A percentile compares a stretch with the other conserved stretches of the same genome.
phyloP scores from a whole-genome alignment of 768 basidiomycete genomes.

The Hemileccinum rubropunctum region DNA sequence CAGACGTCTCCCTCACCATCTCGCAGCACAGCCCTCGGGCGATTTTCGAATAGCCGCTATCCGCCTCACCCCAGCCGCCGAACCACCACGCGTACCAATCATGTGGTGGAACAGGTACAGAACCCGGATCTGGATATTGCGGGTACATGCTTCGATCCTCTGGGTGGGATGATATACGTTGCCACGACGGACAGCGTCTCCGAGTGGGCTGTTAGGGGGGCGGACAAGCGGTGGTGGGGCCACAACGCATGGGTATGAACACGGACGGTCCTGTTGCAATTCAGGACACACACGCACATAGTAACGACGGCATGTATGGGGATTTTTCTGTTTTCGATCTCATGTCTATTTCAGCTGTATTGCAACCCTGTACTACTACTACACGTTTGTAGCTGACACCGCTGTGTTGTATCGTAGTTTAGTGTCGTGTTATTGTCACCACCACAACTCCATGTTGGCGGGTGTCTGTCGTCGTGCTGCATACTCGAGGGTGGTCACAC shows the following conservation, averaged over 20 bases:
- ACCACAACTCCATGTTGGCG: slow-evolving; percentile 19
- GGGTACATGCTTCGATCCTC: slow-evolving; percentile 72
- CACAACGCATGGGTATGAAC: slow-evolving; percentile 43
- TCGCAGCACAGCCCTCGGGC: slow-evolving; percentile 16
- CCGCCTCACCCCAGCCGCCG: slow-evolving; percentile 18
- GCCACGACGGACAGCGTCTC: slow-evolving; percentile 64
- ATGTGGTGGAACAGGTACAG: slow-evolving; percentile 11
- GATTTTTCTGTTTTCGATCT: slow-evolving; percentile 11
- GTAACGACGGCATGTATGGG: not conserved
- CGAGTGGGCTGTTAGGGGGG: slow-evolving; percentile 74
- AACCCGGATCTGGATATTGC: slow-evolving; percentile 51
- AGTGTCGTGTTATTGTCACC: not conserved
- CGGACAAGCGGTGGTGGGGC: slow-evolving; percentile 73
- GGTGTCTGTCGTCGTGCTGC: slow-evolving; percentile 23
- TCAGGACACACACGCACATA: not conserved
- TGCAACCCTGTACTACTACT: slow-evolving; percentile 21
- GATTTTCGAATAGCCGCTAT: slow-evolving; percentile 19
- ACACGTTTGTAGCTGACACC: slow-evolving; percentile 15
- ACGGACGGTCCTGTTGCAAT: no score
- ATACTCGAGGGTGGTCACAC: not conserved
- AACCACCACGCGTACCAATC: slow-evolving; percentile 9
- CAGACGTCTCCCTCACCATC: slow-evolving; percentile 24
- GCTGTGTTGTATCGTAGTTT: slow-evolving; percentile 8
- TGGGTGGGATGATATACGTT: slow-evolving; percentile 64
- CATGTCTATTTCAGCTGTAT: slow-evolving; percentile 7